These are phyloP conservation scores for Fusarium sp. DNA, from an alignment of 2,329 filamentous ascomycete genomes.

Conservation along the genomic window DNA sequence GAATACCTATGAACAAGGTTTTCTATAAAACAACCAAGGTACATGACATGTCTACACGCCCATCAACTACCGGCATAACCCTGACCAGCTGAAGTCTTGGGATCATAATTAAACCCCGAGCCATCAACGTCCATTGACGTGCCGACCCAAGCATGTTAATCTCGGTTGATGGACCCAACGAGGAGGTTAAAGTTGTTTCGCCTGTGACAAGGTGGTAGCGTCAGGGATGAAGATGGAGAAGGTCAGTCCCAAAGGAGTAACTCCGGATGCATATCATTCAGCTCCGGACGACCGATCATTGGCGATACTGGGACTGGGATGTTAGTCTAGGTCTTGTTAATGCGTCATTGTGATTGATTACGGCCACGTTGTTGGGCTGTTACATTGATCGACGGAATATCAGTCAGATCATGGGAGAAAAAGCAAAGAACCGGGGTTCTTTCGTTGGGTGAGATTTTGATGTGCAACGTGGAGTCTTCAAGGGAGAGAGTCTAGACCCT, in stretches of 20 bases:
- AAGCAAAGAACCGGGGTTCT: not conserved
- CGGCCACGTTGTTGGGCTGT: too few species aligned
- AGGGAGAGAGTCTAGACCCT: not conserved
- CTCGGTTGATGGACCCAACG: constrained; percentile 7
- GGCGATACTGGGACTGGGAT: not conserved
- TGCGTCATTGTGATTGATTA: not conserved
- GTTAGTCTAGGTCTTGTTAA: not conserved
- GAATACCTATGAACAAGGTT: too few species aligned
- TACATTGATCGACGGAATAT: not conserved
- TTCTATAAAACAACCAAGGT: too few species aligned
- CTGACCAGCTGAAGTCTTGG: not conserved
- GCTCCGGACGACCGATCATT: constrained; percentile 4
- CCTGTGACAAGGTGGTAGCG: constrained; percentile 1
- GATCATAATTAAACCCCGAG: not conserved
- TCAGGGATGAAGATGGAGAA: not conserved
- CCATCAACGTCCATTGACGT: not conserved
- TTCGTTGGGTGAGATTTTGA: constrained; percentile 1
- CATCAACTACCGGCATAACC: not conserved
- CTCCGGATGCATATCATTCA: constrained; percentile 11
- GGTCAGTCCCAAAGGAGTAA: constrained; percentile 13
- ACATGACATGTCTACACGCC: not conserved
- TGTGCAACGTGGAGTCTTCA: constrained; percentile 9
- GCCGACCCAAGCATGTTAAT: not conserved
- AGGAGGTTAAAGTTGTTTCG: constrained; percentile 24
- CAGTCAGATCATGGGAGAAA: not conserved